phyloP scores from a whole-genome alignment of 2,329 filamentous ascomycete genomes.

The Colletotrichum phormii region DNA sequence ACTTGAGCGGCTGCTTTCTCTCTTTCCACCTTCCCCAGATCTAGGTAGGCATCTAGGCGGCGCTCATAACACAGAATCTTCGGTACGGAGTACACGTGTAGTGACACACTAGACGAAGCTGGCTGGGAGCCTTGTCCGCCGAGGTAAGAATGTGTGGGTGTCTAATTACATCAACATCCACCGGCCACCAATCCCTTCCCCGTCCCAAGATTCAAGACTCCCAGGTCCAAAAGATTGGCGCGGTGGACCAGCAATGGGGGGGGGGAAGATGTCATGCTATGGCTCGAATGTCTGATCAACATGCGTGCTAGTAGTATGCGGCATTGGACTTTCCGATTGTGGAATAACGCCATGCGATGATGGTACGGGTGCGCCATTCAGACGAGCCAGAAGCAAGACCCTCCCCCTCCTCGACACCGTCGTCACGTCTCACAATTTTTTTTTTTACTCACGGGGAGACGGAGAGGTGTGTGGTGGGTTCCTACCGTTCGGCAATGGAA shows the following conservation, averaged over 20 bases:
- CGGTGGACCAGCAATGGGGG: slow-evolving; percentile 4
- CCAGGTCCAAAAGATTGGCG: not conserved
- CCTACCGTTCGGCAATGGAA: not conserved
- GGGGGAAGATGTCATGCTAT: not conserved
- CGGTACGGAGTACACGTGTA: no score
- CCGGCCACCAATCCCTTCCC: no score
- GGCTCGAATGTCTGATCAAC: slow-evolving; percentile 9
- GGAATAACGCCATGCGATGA: slow-evolving; percentile 19
- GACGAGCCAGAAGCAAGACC: not conserved
- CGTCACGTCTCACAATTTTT: not conserved
- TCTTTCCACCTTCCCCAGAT: slow-evolving; percentile 8
- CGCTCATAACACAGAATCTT: not conserved
- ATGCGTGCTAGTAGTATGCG: not conserved
- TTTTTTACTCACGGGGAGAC: not conserved
- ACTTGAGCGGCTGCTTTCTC: not conserved
- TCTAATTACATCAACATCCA: not conserved
- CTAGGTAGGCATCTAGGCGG: not conserved
- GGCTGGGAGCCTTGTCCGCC: not conserved
- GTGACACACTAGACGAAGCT: not conserved
- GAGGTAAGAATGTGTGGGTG: not conserved
- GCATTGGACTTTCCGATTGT: slow-evolving; percentile 14
- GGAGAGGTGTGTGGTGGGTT: not conserved
- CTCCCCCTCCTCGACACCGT: not conserved
- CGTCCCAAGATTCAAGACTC: not conserved
- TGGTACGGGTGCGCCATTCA: slow-evolving; percentile 13